Evolutionary conservation across 2,329 filamentous ascomycete genomes (phyloP), one percentile per base, ranked within the genome.

Genomic region (Fusarium phyllophilum): DNA sequence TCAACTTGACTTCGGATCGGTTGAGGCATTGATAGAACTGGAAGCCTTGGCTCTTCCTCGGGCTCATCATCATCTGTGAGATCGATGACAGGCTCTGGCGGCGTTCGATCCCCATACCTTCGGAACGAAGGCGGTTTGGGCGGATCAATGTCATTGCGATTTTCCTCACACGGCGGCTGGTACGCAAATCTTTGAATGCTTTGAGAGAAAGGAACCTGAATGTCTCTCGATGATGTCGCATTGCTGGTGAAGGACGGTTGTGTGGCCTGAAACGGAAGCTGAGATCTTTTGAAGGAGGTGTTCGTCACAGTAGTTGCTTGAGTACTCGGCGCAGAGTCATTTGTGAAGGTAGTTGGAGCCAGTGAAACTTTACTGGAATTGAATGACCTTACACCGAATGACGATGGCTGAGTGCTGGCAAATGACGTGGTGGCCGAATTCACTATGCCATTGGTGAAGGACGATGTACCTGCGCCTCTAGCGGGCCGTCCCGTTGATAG

Each of bases 321-420:
- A 3, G 79, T 84, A 18, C 79, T 78, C 8, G 72, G 67, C 1
- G 68, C 68, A 17, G 45, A 59, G 5, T 77, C 73, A 20, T 77
- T 54, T 66, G 70, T 64, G 24, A 84, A 86, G 29, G 83, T 69
- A 10, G 68, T 77, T 0, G 81, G 77, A 6, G 68, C 75, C 33
- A 82, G 72, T 1, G 83, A 83, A 5, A 71, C 67, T 41, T 68
- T 80, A 60, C 81, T 84, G 8, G 80, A 81, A 39, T 77, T 81
- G 20, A 73, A 74, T 12, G 83, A 83, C 5, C 61, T 60, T 17
- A 24, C 39, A 17, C 22, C 62, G 29, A 75, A 77, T 5, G 77
- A 78, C 11, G 61, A 48, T 3, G 66, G 46, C 7, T 69, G 61
- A 3, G 74, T 70, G 34, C 57, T 74, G 14, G 42, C 58, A 45